Evolutionary conservation across 2,329 filamentous ascomycete genomes (phyloP), one percentile per base, ranked within the genome.

Genomic region (Chalaropsis ovoidea): DNA sequence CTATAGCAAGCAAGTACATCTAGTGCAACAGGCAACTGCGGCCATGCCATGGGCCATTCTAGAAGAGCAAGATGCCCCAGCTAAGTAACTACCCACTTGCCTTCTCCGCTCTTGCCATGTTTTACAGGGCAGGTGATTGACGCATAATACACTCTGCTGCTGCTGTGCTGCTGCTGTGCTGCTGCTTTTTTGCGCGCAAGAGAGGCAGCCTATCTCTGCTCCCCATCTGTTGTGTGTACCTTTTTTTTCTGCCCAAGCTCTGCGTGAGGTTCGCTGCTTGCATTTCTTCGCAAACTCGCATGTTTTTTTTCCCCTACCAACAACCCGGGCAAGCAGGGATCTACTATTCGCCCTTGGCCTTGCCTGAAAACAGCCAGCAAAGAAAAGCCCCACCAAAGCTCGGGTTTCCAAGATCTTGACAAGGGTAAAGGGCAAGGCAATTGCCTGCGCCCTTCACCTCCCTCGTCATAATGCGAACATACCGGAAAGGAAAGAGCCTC

Each of bases 321-420:
- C 13, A 19, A 13, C 19, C 22, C 6, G 24, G 24, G 47, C 47
- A 31, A 39, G 17, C n/a, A 58, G 31, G 27, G 31, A 58, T 58
- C 11, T 58, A 58, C 24, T 3, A 31, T 31, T 22, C 54, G n/a
- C 54, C 54, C 27, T 58, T 31, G 31, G 27, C 6, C 24, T 52
- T 52, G n/a, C 54, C 54, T 22, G 27, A 58, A 58, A 58, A 39
- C 54, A 58, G 54, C 54, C 10, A 58, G 54, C 17, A 17, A 27
- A 8, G n/a, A 27, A 52, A 15, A 19, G 10, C 22, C 15, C 52
- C 22, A 35, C 52, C 24, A 56, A 35, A 56, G 27, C 52, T 35
- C 52, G 54, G 54, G 8, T 35, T 39, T 8, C 54, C 54, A 39
- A 3, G n/a, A 58, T 58, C 24, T 35, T 35, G 11, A n/a, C 54